Evolutionary conservation across 495 filamentous ascomycete species (phyloP), one percentile per base, ranked within the genome.

Genomic region (Parachaetomium inaequale): DNA sequence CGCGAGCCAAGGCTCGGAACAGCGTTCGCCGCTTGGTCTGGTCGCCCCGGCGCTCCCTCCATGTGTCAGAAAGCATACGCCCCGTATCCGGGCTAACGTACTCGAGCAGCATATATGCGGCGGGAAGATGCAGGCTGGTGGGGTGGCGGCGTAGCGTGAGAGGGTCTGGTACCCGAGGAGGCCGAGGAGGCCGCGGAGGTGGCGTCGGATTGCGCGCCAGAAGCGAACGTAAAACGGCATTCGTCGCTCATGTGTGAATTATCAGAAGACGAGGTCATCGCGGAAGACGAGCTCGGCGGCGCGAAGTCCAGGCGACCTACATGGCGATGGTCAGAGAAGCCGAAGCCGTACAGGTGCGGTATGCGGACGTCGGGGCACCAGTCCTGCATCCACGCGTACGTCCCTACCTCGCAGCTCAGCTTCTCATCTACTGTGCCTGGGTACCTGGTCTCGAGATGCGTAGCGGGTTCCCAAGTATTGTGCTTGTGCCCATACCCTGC

Each of bases 401-500:
- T 71, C 5, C 62, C 77, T 14, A 63, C 72, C 59, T 77, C 74
- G 59, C 71, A 74, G 5, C 71, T 61, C 4, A 78, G 36, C 40
- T 78, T 79, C 59, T 78, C 75, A 59, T 79, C 74, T 4, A 64
- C 68, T 52, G 72, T 77, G 21, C 75, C 36, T 15, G 54, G 40
- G n/a, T 57, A 57, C 17, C 31, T 43, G 15, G 26, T 72, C 51
- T 79, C 74, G n/a, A n/a, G n/a, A n/a, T n/a, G n/a, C n/a, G n/a
- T n/a, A n/a, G n/a, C n/a, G n/a, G n/a, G n/a, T n/a, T n/a, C n/a
- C n/a, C n/a, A n/a, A n/a, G n/a, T n/a, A n/a, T n/a, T n/a, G n/a
- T n/a, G n/a, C n/a, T n/a, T n/a, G n/a, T n/a, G n/a, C n/a, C n/a
- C n/a, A n/a, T n/a, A n/a, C n/a, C n/a, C n/a, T n/a, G n/a, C n/a